phyloP scores from a whole-genome alignment of 2,329 filamentous ascomycete genomes.

The Botrytis tulipae region DNA sequence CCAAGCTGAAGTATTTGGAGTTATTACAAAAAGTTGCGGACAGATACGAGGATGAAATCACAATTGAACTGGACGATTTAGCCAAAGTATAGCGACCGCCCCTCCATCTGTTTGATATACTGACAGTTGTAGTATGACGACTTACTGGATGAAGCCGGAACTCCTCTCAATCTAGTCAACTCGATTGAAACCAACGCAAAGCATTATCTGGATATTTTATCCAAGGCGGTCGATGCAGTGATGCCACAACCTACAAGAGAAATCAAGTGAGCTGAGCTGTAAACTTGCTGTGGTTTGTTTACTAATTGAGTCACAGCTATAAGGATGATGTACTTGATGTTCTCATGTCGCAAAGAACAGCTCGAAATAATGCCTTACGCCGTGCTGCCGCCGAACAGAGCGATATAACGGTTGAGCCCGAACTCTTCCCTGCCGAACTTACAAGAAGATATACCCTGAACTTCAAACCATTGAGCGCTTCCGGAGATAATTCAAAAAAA shows the following conservation, averaged over 20 bases:
- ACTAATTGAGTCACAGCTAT: constrained; percentile 55
- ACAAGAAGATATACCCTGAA: constrained; percentile 93
- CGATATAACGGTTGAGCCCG: constrained; percentile 60
- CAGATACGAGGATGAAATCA: constrained; percentile 70
- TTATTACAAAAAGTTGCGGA: constrained; percentile 86
- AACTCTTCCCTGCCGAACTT: constrained; percentile 87
- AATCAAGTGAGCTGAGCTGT: constrained; percentile 59
- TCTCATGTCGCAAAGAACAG: constrained; percentile 87
- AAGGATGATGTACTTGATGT: constrained; percentile 98
- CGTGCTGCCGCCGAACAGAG: constrained; percentile 63
- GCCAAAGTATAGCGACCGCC: constrained; percentile 52
- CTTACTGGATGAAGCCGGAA: constrained; percentile 58
- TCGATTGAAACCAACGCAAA: constrained; percentile 89
- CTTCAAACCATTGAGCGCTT: constrained; percentile 81
- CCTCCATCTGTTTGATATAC: constrained; percentile 42
- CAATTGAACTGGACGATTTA: constrained; percentile 88
- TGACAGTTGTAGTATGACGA: constrained; percentile 62
- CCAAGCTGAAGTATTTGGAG: constrained; percentile 83
- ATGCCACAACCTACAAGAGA: constrained; percentile 78
- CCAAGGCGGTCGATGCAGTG: constrained; percentile 80
- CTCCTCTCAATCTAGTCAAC: constrained; percentile 64
- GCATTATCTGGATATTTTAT: constrained; percentile 91
- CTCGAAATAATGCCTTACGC: constrained; percentile 75
- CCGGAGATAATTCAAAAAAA: constrained; percentile 60
- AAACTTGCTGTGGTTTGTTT: background rate